Evolutionary conservation across 352 stramenopile species (phyloP).

Genomic region (Pythium volutum): DNA sequence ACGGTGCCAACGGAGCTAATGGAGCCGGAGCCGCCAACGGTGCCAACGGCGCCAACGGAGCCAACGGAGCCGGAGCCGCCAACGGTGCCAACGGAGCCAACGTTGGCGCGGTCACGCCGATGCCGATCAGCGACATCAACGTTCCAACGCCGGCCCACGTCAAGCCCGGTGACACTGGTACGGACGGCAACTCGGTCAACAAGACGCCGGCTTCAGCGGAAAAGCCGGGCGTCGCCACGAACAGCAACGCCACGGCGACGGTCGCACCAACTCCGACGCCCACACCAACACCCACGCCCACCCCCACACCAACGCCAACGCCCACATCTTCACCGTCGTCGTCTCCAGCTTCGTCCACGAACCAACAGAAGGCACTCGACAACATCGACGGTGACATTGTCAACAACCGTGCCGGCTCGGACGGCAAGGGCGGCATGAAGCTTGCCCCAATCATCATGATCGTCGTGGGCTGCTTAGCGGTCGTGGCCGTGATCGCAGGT

Average conservation of each 20-base stretch:
- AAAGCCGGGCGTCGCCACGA: constrained; percentile 9
- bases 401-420: constrained; percentile 4
- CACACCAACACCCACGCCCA: not conserved
- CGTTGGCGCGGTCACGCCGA: not conserved
- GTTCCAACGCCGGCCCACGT: constrained; percentile 20
- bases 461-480: constrained; percentile 65
- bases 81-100: not conserved
- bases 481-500: constrained; percentile 65
- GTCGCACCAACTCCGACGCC: not conserved
- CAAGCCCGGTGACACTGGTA: constrained; percentile 12
- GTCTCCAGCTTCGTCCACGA: constrained; percentile 11
- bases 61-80: not conserved
- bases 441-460: constrained; percentile 51
- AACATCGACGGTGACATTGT: constrained; percentile 33
- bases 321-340: not conserved
- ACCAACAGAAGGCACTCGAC: constrained; percentile 31
- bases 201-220: constrained; percentile 22
- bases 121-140: constrained; percentile 9
- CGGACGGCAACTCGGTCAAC: not conserved
- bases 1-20: too few species aligned
- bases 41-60: not conserved
- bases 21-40: constrained; percentile 21
- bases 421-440: constrained; percentile 16
- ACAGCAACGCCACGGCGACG: not conserved
- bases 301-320: not conserved